Base-by-base conservation (phyloP, 1,284 basidiomycete species). In the Trichosporon sp. region DNA sequence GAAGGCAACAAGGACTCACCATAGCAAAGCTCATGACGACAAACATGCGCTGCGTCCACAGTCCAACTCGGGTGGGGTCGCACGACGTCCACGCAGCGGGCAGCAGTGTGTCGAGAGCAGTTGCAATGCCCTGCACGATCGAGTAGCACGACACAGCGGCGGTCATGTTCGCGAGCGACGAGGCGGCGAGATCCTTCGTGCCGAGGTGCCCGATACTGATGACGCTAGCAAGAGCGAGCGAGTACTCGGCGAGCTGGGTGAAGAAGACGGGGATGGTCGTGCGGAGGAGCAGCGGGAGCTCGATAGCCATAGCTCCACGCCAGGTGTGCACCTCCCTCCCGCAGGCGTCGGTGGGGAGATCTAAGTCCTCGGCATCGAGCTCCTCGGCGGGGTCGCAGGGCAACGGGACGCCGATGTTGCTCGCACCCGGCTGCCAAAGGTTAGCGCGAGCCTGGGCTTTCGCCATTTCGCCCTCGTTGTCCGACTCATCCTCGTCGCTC, bases 71-170 rank as follows among this genome's bases (percentile, higher is more conserved):
- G 10, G 88, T 83, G 0, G 92, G 93, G 44, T 90, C 86, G 1
- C 86, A 79, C 10, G 90, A 91, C 0, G 93, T 94, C 90, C 92
- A 97, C 2, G 94, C 92, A 23, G 89, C 86, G 0, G 94, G 94
- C 0, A 97, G 84, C 72, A 96, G 85, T 0, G 94, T 93, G 73
- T 97, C 94, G 29, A 97, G 84, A 0, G 91, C 89, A 63, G 88
- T 89, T 14, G 88, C 83, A 71, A 95, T 87, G 11, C 93, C 93
- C 71, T 91, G 89, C n/a, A 94, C 84, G 68, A 94, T 87, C 65
- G 89, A 86, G 68, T 85, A 85, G 14, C 84, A 86, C 0, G 87
- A 84, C 1, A 89, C 60, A 19, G 68, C 27, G 32, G 63, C 63
- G 5, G 65, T 69, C 65, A 72, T 62, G 33, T 71, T 65, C 37